Conservation (phyloP, 768 basidiomycete species). For the Boletellus ananiceps region DNA sequence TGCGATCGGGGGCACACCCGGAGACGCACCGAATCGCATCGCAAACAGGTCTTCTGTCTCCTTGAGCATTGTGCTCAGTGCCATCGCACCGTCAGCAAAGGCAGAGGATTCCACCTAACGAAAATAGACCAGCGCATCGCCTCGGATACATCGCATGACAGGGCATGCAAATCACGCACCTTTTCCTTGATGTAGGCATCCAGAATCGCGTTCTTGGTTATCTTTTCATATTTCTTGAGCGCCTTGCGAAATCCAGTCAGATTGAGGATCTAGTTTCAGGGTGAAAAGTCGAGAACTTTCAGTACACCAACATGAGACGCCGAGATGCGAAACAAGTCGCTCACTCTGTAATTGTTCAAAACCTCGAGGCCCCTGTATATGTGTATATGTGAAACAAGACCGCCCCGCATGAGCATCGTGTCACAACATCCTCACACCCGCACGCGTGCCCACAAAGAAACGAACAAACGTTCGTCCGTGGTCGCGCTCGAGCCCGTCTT, state of each 20-base stretch:
- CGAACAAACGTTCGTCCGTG: too few species aligned
- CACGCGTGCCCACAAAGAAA: not conserved
- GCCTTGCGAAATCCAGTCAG: constrained; percentile 86
- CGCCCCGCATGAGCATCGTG: constrained; percentile 3
- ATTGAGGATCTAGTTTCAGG: constrained; percentile 57
- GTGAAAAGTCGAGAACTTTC: not conserved
- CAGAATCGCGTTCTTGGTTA: constrained; percentile 65
- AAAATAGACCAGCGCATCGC: too few species aligned
- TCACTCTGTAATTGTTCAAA: constrained; percentile 83
- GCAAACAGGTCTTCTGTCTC: constrained; percentile 78
- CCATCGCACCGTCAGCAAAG: constrained; percentile 57
- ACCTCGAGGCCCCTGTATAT: constrained; percentile 64
- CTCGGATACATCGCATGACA: too few species aligned
- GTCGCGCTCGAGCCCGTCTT: too few species aligned
- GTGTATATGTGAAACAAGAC: not conserved
- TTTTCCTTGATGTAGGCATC: constrained; percentile 80
- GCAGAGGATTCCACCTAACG: constrained; percentile 59
- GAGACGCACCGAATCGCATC: constrained; percentile 59
- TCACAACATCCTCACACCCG: not conserved
- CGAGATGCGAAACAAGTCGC: not conserved
- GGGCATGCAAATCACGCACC: constrained; percentile 31
- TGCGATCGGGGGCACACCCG: too few species aligned
- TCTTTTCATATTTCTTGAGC: constrained; percentile 81
- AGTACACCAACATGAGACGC: not conserved
- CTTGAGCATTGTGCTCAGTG: constrained; percentile 59